Evolutionary conservation across 2,329 filamentous ascomycete genomes (phyloP), one percentile per base, ranked within the genome.

Genomic region (Diaporthe vaccinii): DNA sequence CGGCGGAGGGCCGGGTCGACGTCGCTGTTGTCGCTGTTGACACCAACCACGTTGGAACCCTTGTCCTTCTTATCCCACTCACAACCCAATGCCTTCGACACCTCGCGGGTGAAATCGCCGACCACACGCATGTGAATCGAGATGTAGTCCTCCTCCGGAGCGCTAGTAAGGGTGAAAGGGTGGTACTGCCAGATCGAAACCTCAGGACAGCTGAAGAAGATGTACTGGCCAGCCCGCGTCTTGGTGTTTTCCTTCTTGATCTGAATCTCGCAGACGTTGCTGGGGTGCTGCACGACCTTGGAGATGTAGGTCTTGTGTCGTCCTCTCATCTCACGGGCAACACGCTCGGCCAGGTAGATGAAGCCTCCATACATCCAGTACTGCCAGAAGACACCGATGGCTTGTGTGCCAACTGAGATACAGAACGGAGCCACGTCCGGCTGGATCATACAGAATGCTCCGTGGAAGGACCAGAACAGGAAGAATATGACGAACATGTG

Each of bases 101-200:
- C 86, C 0, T 88, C 88, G 78, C 89, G 92, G 36, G 94, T 97
- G 81, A 96, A 97, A 85, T 97, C 92, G 78, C 94, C 94, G n/a
- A 93, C 92, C 81, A 94, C 92, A 82, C 94, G 92, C 82, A 97
- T 91, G 84, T 97, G 95, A 53, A 97, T 92, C 1, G 94, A 96
- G 79, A 97, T 95, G 84, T 96, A 96, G 83, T 97, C 94, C 85
- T 97, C 95, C 84, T 97, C 95, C 4, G 95, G 94, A 1, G 95
- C 95, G 77, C 93, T 96, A 17, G 95, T 97, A 67, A 97, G 87
- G 2, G 94, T 96, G 83, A 97, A 97, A 0, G 94, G 94, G 80
- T 96, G 94, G 82, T 97, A 96, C 84, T 97, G 94, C 94, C 94
- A 97, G 61, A 97, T 88, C 1, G 94, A 96, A 22, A 97, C 92